Base-by-base conservation (phyloP, 306 rosid species). In the Calophaca sinica region DNA sequence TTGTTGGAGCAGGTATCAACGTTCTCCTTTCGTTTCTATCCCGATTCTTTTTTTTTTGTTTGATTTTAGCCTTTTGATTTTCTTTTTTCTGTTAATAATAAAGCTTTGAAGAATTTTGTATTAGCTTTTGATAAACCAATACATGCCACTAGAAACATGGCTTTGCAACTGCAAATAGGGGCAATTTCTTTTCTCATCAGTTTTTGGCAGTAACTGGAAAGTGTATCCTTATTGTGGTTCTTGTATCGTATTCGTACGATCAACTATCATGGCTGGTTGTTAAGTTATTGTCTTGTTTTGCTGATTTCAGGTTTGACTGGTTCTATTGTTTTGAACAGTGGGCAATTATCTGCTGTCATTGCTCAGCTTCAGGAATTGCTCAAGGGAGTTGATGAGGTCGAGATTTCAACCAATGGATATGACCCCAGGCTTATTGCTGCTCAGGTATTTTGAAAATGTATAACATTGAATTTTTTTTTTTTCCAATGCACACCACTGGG, bases 1-100 rank as follows among this genome's bases (percentile, higher is more conserved):
- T 92, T 53, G 83, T 87, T 4, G 97, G 97, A 80, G 97, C 96
- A 65, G 96, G 97, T 88, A 15, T 59, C n/a, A 59, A 4, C 20
- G 0, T 12, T 66, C 49, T 57, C 39, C 29, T 41, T 39, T 41
- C 9, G 9, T 7, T 42, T 42, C 9, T 42, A 29, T 33, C 4
- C 66, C 11, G 36, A 20, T 59, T 42, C 31, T 32, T 52, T 36
- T 14, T 3, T 15, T 63, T 48, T 60, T 28, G 32, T 36, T 5
- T 10, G 7, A 2, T 49, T 67, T 45, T 20, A 35, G 38, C 5
- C 7, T 35, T 0, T 38, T 12, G 11, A 38, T 26, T 26, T 57
- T 1, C 1, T 12, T 5, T 15, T 14, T 13, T 13, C 3, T 1
- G 3, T 35, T 36, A 3, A 3, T 58, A 11, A 31, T 31, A 31